A percentile compares a stretch with the other conserved stretches of the same genome.
Evolutionary conservation across 768 basidiomycete species (phyloP).

Genomic region (Mycena vitilis): DNA sequence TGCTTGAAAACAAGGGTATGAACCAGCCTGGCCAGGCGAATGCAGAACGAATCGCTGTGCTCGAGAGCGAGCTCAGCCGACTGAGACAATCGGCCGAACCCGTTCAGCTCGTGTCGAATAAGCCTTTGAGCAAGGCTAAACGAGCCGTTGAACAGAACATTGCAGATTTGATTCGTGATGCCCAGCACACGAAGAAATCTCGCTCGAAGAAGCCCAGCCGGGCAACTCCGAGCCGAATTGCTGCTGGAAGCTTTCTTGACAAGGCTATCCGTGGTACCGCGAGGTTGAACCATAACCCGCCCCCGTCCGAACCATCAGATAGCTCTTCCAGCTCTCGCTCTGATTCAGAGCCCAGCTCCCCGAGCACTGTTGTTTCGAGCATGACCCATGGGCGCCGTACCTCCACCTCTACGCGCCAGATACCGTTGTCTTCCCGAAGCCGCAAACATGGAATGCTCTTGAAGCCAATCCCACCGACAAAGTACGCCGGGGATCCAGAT

Average conservation of each 20-base stretch:
- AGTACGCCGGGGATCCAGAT: slow-evolving; percentile 43
- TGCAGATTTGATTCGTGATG: neutral
- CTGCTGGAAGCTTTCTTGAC: slow-evolving; percentile 19
- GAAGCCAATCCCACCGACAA: slow-evolving; percentile 40
- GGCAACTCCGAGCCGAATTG: slow-evolving; percentile 10
- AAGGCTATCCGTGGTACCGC: slow-evolving; percentile 4
- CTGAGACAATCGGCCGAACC: slow-evolving; percentile 11
- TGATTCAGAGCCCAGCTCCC: neutral
- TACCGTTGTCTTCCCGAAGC: neutral
- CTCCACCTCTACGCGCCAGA: slow-evolving; percentile 5
- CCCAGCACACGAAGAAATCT: neutral
- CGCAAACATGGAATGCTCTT: slow-evolving; percentile 28
- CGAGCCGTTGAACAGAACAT: slow-evolving; percentile 11
- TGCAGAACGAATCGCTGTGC: slow-evolving; percentile 8
- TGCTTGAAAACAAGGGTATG: neutral
- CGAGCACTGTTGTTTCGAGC: neutral
- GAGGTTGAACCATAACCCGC: neutral
- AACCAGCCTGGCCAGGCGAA: neutral
- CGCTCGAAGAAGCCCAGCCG: slow-evolving; percentile 2
- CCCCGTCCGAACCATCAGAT: slow-evolving; percentile 18
- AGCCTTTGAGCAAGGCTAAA: neutral
- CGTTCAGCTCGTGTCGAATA: neutral
- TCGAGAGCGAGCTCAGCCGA: slow-evolving; percentile 5
- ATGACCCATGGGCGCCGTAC: neutral
- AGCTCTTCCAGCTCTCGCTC: slow-evolving; percentile 10